phyloP scores from a whole-genome alignment of 1,139 yeast genomes.

The Blastobotrys ciferrii region DNA sequence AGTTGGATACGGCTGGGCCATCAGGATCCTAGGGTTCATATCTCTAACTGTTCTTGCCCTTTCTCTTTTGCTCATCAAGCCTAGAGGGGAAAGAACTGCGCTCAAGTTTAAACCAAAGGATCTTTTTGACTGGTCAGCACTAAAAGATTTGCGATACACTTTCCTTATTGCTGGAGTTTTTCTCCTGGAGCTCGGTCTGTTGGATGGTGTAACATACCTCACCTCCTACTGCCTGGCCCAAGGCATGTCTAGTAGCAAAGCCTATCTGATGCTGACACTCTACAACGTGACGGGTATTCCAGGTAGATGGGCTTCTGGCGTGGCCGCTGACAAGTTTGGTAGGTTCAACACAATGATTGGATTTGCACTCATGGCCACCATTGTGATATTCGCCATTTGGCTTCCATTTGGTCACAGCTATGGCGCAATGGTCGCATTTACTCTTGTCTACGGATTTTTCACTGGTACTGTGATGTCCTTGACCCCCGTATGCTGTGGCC shows the following conservation, averaged over 20 bases:
- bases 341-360: slow-evolving; percentile 53
- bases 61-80: slow-evolving; percentile 36
- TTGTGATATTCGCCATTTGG: slow-evolving; percentile 48
- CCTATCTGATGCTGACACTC: slow-evolving; percentile 49
- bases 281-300: slow-evolving; percentile 58
- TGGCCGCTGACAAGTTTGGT: slow-evolving; percentile 55
- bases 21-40: slow-evolving; percentile 53
- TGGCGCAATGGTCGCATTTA: slow-evolving; percentile 45
- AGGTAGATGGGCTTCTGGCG: slow-evolving; percentile 59
- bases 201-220: slow-evolving; percentile 52
- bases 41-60: slow-evolving; percentile 36
- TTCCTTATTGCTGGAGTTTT: slow-evolving; percentile 45
- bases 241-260: slow-evolving; percentile 52
- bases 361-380: slow-evolving; percentile 44
- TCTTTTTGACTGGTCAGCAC: slow-evolving; percentile 34
- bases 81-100: slow-evolving; percentile 51
- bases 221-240: slow-evolving; percentile 54
- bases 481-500: slow-evolving; percentile 52
- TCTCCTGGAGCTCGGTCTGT: slow-evolving; percentile 54
- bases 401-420: slow-evolving; percentile 48
- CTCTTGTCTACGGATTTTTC: slow-evolving; percentile 52
- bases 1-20: slow-evolving; percentile 59
- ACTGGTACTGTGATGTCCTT: slow-evolving; percentile 49
- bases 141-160: slow-evolving; percentile 43
- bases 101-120: slow-evolving; percentile 8